Evolutionary conservation across 1,284 basidiomycete genomes (phyloP), one percentile per base, ranked within the genome.

Genomic region (Microbotryum intermedium): DNA sequence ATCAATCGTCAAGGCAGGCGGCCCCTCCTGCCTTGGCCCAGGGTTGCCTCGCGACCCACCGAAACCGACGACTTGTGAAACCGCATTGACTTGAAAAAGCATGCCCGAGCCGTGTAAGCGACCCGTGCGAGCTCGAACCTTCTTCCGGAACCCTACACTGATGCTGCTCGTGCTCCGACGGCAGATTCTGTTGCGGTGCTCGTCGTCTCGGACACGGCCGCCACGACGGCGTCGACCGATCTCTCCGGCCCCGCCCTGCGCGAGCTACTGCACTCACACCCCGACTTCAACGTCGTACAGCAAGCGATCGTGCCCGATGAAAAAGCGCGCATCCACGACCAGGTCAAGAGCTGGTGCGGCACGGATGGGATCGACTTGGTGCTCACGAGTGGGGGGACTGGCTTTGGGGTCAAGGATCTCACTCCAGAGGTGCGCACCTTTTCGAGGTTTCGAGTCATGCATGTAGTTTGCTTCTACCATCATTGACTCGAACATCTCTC

Each of bases 381-480:
- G 62, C 76, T 92, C 60, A 88, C 88, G 5, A 87, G 86, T 0
- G 90, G 90, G 11, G 90, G 90, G 2, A 93, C 90, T 0, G 90
- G 90, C 6, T 90, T 91, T 70, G 86, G 88, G 3, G 76, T 81
- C 39, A 77, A 85, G 60, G 90, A 92, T 74, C 75, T 78, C 44
- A 92, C 89, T 6, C 89, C 88, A 45, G 88, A 92, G 79, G 88
- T 87, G 68, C 51, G 67, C 50, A 54, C 57, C 53, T 26, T 23
- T 47, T n/a, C n/a, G n/a, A n/a, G n/a, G 13, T 23, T 8, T 26
- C 45, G 59, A 46, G 29, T 50, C 49, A 45, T 53, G 16, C 49
- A n/a, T 21, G 5, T 58, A 26, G n/a, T 50, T 20, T 21, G 13
- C 23, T 30, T 3, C 16, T 13, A 6, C 26, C n/a, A 4, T 21